Conservation (phyloP, 495 filamentous ascomycete genomes). For the Diplogelasinospora grovesii region DNA sequence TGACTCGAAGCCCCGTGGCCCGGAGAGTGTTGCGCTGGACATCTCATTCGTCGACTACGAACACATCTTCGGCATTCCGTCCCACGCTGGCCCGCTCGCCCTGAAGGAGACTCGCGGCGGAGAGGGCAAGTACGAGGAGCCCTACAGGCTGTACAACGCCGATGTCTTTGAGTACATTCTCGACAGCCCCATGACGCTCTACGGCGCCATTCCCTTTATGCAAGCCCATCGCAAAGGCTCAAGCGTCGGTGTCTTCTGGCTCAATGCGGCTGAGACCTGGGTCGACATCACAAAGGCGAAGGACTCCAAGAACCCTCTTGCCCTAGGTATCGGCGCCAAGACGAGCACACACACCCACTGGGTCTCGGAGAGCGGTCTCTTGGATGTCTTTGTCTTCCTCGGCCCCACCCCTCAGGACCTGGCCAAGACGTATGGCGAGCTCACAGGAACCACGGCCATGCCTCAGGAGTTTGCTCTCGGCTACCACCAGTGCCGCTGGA, state of each 20-base stretch:
- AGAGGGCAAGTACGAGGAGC: slow-evolving; percentile 74
- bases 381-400: slow-evolving; percentile 92
- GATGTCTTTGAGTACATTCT: slow-evolving; percentile 98
- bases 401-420: slow-evolving; percentile 79
- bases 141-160: slow-evolving; percentile 92
- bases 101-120: slow-evolving; percentile 87
- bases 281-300: slow-evolving; percentile 86
- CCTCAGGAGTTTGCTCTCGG: slow-evolving; percentile 87
- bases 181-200: slow-evolving; percentile 97
- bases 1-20: slow-evolving; percentile 81
- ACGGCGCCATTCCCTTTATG: slow-evolving; percentile 93
- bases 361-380: slow-evolving; percentile 84
- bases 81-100: slow-evolving; percentile 81
- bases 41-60: slow-evolving; percentile 87
- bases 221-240: slow-evolving; percentile 91
- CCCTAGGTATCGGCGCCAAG: slow-evolving; percentile 60
- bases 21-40: slow-evolving; percentile 85
- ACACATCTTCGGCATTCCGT: slow-evolving; percentile 91
- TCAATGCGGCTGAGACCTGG: slow-evolving; percentile 97
- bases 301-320: slow-evolving; percentile 65
- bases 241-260: slow-evolving; percentile 96
- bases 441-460: slow-evolving; percentile 90
- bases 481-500: slow-evolving; percentile 98
- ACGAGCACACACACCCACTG: slow-evolving; percentile 86
- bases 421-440: slow-evolving; percentile 71